Base-by-base conservation (phyloP, 768 basidiomycete species). In the Candolleomyces eurysporus region DNA sequence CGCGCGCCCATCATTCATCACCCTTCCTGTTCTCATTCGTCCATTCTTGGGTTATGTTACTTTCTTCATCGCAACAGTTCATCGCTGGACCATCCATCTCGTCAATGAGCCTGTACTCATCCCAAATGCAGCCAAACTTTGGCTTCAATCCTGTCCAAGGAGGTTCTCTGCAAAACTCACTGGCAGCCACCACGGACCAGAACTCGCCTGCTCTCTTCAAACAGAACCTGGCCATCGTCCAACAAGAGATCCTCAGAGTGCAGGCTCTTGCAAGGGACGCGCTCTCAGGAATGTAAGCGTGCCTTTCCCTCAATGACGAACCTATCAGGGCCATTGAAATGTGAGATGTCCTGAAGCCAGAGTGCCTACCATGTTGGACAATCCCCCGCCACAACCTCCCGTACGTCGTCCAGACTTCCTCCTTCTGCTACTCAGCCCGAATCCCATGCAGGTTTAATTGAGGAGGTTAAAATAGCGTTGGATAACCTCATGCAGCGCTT, bases 131-230 rank as follows among this genome's bases (percentile, higher is more conserved):
- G 42, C 42, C 11, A n/a, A 43, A n/a, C n/a, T 43, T 43, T 43
- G 42, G 42, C 42, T 43, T 43, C 42, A 43, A 43, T 43, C 42
- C 42, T 13, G 42, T n/a, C 13, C 42, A 43, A 43, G 42, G 42
- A 43, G 26, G 2, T 26, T 43, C 42, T 3, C 11, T 43, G 5
- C 42, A 43, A 11, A 43, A 43, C 42, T 4, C 26, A 26, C 26
- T 26, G 26, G 11, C 42, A 11, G n/a, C 11, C 42, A 43, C 42
- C 11, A 43, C 42, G 9, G 87, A 89, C 61, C 82, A 80, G 16
- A 88, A 83, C 61, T 84, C 87, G 22, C 82, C 84, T 16, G 84
- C 83, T 30, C 60, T 78, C n/a, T 87, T 90, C 76, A 85, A 84
- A 63, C 82, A 83, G 55, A 86, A 85, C 67, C 62, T 87, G 1